phyloP scores from a whole-genome alignment of 108 stramenopile genomes.

The Schizochytrium sp. region DNA sequence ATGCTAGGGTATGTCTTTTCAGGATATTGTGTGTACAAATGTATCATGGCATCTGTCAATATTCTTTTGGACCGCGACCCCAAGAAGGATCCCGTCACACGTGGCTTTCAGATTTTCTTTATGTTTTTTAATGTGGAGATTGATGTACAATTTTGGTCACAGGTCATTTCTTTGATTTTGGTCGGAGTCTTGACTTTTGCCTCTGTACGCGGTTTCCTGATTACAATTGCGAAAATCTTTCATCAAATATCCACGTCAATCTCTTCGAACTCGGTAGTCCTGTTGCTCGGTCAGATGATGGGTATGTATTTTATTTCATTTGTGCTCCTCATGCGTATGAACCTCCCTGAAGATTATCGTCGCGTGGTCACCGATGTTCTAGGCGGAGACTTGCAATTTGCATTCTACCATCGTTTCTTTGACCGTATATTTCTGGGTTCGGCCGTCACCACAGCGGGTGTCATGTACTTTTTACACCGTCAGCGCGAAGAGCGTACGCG shows the following conservation, averaged over 20 bases:
- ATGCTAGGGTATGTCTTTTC: not conserved
- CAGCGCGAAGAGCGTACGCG: slow-evolving; percentile 38
- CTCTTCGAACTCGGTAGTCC: not conserved
- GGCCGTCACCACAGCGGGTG: slow-evolving; percentile 18
- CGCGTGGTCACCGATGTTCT: slow-evolving; percentile 32
- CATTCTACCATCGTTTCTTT: slow-evolving; percentile 62
- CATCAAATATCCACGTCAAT: slow-evolving; percentile 19
- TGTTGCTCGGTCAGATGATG: slow-evolving; percentile 58
- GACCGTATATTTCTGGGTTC: slow-evolving; percentile 56
- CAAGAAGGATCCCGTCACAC: slow-evolving; percentile 51
- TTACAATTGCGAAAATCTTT: slow-evolving; percentile 50
- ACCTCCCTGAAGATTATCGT: slow-evolving; percentile 56
- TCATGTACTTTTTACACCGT: slow-evolving; percentile 58
- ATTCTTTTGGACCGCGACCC: slow-evolving; percentile 58
- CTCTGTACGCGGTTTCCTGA: slow-evolving; percentile 58
- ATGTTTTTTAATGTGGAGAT: slow-evolving; percentile 52
- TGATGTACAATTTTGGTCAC: slow-evolving; percentile 26
- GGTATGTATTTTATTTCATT: slow-evolving; percentile 59
- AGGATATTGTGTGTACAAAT: slow-evolving; percentile 49
- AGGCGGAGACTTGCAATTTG: slow-evolving; percentile 41
- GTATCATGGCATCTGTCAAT: slow-evolving; percentile 10
- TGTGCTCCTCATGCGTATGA: slow-evolving; percentile 60
- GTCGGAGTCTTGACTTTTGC: slow-evolving; percentile 43
- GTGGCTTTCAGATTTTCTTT: slow-evolving; percentile 46
- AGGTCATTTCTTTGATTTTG: slow-evolving; percentile 23